phyloP scores from a whole-genome alignment of 2,329 filamentous ascomycete species.

The Botrytis pseudocinerea region DNA sequence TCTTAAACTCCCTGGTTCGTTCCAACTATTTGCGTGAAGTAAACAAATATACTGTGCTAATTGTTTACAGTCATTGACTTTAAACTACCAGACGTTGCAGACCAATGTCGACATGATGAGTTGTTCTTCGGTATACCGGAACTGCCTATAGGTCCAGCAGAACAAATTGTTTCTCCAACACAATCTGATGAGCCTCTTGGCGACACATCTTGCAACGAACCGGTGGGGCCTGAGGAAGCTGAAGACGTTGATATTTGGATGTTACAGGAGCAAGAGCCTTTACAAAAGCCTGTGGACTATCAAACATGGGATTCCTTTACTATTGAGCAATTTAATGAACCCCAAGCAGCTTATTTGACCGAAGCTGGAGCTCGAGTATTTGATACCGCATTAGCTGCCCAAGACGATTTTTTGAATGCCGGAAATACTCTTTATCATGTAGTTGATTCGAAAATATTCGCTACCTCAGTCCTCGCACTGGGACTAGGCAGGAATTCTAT shows the following conservation, averaged over 20 bases:
- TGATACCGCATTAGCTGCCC: constrained; percentile 58
- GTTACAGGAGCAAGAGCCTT: constrained; percentile 40
- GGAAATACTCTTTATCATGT: constrained; percentile 46
- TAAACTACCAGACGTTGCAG: constrained; percentile 32
- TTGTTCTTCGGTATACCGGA: constrained; percentile 39
- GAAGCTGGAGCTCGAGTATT: constrained; percentile 68
- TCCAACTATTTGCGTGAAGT: neutral
- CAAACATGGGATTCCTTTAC: constrained; percentile 72
- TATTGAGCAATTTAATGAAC: constrained; percentile 44
- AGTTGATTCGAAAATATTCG: constrained; percentile 52
- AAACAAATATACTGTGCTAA: constrained; percentile 10
- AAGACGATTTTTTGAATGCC: constrained; percentile 45
- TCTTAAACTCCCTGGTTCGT: constrained; percentile 37
- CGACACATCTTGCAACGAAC: constrained; percentile 14
- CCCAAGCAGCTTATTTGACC: constrained; percentile 58
- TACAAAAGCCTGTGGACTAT: constrained; percentile 45
- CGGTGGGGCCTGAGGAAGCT: constrained; percentile 35
- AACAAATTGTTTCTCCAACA: constrained; percentile 15
- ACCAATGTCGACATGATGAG: constrained; percentile 29
- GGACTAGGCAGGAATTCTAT: constrained; percentile 71
- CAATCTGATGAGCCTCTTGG: constrained; percentile 22
- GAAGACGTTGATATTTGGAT: constrained; percentile 50
- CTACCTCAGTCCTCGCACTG: constrained; percentile 62
- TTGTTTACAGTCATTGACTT: constrained; percentile 35
- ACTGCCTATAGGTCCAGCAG: constrained; percentile 29